phyloP scores from a whole-genome alignment of 1,284 basidiomycete genomes.

The Ustilago bromivora region DNA sequence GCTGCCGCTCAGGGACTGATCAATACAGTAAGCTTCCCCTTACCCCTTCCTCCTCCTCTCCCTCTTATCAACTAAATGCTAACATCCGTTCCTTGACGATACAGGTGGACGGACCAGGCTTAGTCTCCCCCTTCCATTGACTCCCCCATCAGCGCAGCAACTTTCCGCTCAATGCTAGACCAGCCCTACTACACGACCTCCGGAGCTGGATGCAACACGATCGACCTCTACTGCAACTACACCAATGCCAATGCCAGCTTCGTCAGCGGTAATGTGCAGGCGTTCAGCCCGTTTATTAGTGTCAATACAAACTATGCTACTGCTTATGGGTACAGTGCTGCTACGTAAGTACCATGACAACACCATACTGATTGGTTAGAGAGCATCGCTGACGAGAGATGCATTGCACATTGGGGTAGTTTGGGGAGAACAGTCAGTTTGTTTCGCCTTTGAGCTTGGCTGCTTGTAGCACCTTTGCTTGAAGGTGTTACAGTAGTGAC shows the following conservation, averaged over 20 bases:
- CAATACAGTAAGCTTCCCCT: conserved; percentile 13
- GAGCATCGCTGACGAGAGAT: too few species aligned
- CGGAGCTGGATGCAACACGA: conserved; percentile 17
- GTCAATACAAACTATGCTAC: conserved; percentile 1
- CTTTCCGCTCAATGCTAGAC: conserved; percentile 17
- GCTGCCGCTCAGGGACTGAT: conserved; percentile 18
- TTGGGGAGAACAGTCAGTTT: conserved; percentile 16
- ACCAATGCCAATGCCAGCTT: conserved; percentile 28
- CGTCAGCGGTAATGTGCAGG: conserved; percentile 20
- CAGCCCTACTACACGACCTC: conserved; percentile 30
- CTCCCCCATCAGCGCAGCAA: conserved; percentile 13
- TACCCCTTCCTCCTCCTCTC: not conserved
- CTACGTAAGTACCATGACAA: conserved; percentile 22
- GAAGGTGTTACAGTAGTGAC: not conserved
- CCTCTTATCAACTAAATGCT: not conserved
- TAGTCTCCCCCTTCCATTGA: conserved; percentile 14
- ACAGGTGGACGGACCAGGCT: conserved; percentile 28
- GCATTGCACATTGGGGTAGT: too few species aligned
- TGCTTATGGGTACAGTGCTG: conserved; percentile 24
- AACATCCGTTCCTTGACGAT: too few species aligned
- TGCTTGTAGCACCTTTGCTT: conserved; percentile 24
- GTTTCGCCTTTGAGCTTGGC: conserved; percentile 14
- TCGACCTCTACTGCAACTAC: conserved; percentile 28
- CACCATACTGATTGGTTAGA: too few species aligned
- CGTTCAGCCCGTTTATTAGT: conserved; percentile 10